phyloP scores from a whole-genome alignment of 2,329 filamentous ascomycete species.

The Geosmithia morbida region DNA sequence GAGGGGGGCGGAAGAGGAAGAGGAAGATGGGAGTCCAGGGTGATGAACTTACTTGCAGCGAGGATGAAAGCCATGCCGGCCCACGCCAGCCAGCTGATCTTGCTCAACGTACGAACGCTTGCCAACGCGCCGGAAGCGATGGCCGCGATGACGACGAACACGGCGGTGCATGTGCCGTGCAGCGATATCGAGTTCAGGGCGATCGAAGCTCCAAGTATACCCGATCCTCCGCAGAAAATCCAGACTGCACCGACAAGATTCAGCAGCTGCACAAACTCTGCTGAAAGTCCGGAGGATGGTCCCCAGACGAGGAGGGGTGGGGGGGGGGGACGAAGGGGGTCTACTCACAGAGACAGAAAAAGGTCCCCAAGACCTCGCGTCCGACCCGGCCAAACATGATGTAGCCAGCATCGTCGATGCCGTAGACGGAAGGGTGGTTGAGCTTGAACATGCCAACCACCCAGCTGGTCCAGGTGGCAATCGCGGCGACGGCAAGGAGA shows the following conservation, averaged over 20 bases:
- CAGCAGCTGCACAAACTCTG: too few relatives aligned
- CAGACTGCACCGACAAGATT: constrained; percentile 2
- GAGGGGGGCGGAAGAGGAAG: background rate
- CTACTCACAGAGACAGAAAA: constrained; percentile 19
- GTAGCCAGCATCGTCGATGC: constrained; percentile 35
- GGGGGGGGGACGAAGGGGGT: too few relatives aligned
- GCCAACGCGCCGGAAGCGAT: constrained; percentile 14
- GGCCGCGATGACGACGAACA: constrained; percentile 21
- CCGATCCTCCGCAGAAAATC: constrained; percentile 17
- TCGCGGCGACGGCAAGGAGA: background rate
- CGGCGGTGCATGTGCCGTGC: constrained; percentile 22
- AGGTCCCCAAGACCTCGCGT: constrained; percentile 22
- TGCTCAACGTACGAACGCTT: constrained; percentile 15
- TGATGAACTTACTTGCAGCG: constrained; percentile 8
- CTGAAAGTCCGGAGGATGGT: too few relatives aligned
- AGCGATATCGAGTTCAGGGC: constrained; percentile 22
- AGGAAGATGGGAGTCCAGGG: background rate
- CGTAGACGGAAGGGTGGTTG: constrained; percentile 32
- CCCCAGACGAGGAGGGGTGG: too few relatives aligned
- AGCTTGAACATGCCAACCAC: constrained; percentile 31
- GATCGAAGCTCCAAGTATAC: constrained; percentile 24
- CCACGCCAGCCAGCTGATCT: constrained; percentile 18
- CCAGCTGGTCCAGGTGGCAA: constrained; percentile 1
- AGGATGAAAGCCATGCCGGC: constrained; percentile 14
- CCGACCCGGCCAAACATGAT: constrained; percentile 33